These are phyloP conservation scores for Graphiopsis chlorocephala DNA, from an alignment of 2,329 filamentous ascomycete genomes.

Conservation along the genomic window DNA sequence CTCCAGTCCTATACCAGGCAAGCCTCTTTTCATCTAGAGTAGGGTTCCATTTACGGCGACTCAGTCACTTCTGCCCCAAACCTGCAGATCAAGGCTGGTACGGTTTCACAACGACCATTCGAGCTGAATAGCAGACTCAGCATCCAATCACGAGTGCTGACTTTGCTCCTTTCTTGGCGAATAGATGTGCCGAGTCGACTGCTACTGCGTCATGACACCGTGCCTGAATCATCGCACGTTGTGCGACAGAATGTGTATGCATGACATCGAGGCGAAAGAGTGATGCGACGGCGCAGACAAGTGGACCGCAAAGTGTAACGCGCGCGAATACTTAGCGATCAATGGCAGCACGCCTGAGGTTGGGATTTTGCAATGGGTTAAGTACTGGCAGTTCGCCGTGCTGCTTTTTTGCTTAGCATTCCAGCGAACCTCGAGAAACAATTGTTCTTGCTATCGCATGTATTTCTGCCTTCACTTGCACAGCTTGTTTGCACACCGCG, in stretches of 20 bases:
- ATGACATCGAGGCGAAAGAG: conserved; percentile 1
- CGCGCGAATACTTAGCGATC: not conserved
- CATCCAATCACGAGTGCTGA: not conserved
- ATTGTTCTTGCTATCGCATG: not conserved
- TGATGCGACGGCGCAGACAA: conserved; percentile 1
- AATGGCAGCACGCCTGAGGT: not conserved
- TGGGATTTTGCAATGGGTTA: not conserved
- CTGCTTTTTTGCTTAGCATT: not conserved
- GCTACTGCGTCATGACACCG: not conserved
- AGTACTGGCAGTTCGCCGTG: not conserved
- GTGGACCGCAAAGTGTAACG: conserved; percentile 10
- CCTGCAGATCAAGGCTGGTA: conserved; percentile 5
- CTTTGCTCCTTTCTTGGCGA: conserved; percentile 7
- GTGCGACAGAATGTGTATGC: not conserved
- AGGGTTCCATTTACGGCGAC: not conserved
- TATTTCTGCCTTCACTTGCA: not conserved
- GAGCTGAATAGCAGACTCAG: not conserved
- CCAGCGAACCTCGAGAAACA: not conserved
- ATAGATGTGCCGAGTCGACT: not conserved
- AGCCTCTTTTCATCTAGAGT: conserved; percentile 12
- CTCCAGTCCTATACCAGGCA: not conserved
- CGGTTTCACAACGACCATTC: not conserved
- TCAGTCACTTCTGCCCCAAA: not conserved
- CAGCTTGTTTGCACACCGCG: not conserved
- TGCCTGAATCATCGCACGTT: conserved; percentile 6